Evolutionary conservation across 257 asterid species (phyloP), one percentile per base, ranked within the genome.

Genomic region (Eustoma russellianum): DNA sequence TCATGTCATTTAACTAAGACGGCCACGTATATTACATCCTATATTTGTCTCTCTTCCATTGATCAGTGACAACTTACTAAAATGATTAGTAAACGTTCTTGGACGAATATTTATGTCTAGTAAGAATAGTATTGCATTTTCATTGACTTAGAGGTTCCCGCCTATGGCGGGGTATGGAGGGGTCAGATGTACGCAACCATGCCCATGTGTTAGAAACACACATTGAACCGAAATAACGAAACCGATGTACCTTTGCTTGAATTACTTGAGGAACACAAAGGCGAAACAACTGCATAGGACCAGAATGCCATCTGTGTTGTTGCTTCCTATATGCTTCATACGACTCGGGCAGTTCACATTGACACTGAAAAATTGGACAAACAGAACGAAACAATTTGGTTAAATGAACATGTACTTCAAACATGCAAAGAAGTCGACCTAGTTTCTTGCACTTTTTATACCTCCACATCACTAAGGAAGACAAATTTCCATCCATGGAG

Each of bases 301-400:
- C 98, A 7, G 98, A 90, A 82, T 90, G 96, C 98, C 98, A 90
- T 66, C 98, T 76, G n/a, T 90, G 96, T 60, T 90, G 98, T 48
- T 90, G 98, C 75, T 90, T 90, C 58, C 96, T 50, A 28, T 90
- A 90, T 11, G 96, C 98, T 77, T 90, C 96, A n/a, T 86, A 90
- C 7, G 98, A 86, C 65, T 90, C 98, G 5, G 98, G 98, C 68
- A 90, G 70, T 54, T 90, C 98, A 62, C 98, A 90, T 33, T 79
- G 93, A 71, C 98, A 86, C 98, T 90, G 80, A 43, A 33, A 64
- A 61, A 28, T 41, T 10, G 19, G 41, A 17, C 53, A 8, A 54
- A 6, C 44, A 57, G 1, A 59, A 18, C 47, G 35, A 46, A 70
- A 17, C 13, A 9, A 57, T 50, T 0, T 45, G 0, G 17, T 16